These are phyloP conservation scores for Aspergillus sp. DNA, from an alignment of 2,329 filamentous ascomycete genomes.

Conservation along the genomic window DNA sequence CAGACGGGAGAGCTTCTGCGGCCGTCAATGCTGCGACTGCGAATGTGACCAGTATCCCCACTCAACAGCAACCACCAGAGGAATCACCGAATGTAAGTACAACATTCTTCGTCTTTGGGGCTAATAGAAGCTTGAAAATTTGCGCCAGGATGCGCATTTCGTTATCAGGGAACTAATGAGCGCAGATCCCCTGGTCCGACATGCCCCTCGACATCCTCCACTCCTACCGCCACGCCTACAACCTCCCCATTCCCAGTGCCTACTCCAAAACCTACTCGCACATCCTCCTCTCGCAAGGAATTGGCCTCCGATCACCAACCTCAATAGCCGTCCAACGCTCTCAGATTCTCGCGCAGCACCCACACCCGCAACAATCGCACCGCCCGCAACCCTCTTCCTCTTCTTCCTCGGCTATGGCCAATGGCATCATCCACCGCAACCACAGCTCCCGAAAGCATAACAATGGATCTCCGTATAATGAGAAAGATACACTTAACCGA, in stretches of 20 bases:
- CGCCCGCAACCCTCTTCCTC: slow-evolving; percentile 5
- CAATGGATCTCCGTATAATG: slow-evolving; percentile 6
- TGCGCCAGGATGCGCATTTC: no score
- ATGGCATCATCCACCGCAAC: slow-evolving; percentile 5
- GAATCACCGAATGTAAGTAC: slow-evolving; percentile 28
- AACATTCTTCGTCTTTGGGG: slow-evolving; percentile 1
- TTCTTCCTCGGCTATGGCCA: slow-evolving; percentile 1
- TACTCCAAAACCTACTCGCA: slow-evolving; percentile 41
- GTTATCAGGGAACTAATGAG: no score
- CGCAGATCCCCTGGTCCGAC: slow-evolving; percentile 38
- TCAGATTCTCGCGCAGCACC: slow-evolving; percentile 7
- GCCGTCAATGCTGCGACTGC: slow-evolving; percentile 20
- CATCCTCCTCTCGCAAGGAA: slow-evolving; percentile 40
- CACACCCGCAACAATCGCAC: slow-evolving; percentile 5
- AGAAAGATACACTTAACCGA: slow-evolving; percentile 16
- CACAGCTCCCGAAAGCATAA: slow-evolving; percentile 5
- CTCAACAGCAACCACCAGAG: slow-evolving; percentile 10
- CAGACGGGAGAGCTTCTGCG: slow-evolving; percentile 6
- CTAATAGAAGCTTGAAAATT: not conserved
- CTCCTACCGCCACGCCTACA: slow-evolving; percentile 43
- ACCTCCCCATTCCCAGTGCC: slow-evolving; percentile 38
- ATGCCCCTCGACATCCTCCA: slow-evolving; percentile 41
- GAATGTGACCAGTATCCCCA: slow-evolving; percentile 25
- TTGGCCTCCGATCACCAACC: slow-evolving; percentile 41
- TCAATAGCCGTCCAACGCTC: slow-evolving; percentile 31